phyloP scores from a whole-genome alignment of 352 stramenopile species.

The Stephanocyclus meneghinianus region DNA sequence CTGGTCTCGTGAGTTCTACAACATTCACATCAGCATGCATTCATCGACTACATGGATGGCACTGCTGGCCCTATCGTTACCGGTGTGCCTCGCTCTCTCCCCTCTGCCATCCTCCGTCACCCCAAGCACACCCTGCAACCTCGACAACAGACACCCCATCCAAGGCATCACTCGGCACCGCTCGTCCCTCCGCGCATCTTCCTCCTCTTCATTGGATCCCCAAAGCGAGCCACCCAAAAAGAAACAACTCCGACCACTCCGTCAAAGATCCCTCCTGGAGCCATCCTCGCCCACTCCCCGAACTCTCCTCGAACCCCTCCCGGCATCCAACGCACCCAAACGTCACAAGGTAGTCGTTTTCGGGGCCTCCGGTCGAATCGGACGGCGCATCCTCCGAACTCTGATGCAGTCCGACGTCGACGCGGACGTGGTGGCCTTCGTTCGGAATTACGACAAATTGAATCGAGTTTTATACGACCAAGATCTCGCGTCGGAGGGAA shows the following conservation, averaged over 20 bases:
- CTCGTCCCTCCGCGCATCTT: too few relatives aligned
- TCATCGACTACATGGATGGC: too few relatives aligned
- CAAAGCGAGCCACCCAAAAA: background rate
- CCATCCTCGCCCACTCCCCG: background rate
- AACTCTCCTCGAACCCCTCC: slow-evolving; percentile 1
- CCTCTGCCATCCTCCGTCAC: too few relatives aligned
- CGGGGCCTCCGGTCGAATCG: slow-evolving; percentile 59
- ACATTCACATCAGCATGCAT: too few relatives aligned
- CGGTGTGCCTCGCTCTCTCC: too few relatives aligned
- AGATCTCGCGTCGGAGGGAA: slow-evolving; percentile 13
- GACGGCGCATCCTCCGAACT: slow-evolving; percentile 55
- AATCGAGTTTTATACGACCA: slow-evolving; percentile 54
- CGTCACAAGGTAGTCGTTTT: slow-evolving; percentile 70
- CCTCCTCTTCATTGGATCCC: background rate
- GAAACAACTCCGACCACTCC: background rate
- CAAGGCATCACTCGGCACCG: too few relatives aligned
- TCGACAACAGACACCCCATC: too few relatives aligned
- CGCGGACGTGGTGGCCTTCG: slow-evolving; percentile 61
- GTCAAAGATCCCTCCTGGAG: background rate
- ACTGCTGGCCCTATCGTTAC: too few relatives aligned
- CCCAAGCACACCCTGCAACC: too few relatives aligned
- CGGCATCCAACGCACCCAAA: slow-evolving; percentile 2
- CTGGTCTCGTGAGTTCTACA: too few relatives aligned
- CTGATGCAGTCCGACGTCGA: slow-evolving; percentile 39
- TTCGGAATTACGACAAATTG: slow-evolving; percentile 60